Base-by-base conservation (phyloP, 2,329 filamentous ascomycete genomes). In the Fusarium sp. region DNA sequence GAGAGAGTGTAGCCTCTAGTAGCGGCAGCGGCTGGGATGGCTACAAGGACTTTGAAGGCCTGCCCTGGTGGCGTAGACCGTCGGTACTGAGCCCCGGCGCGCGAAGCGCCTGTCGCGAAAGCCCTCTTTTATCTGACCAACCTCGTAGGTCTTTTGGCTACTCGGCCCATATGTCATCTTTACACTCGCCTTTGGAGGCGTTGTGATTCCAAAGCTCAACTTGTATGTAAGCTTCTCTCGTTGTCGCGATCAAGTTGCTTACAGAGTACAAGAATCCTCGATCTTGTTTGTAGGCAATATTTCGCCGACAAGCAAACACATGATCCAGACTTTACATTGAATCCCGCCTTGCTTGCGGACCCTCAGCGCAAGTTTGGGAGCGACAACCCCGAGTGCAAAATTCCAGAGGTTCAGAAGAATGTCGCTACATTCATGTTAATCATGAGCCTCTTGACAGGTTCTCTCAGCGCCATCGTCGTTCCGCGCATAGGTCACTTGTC, bases 401-500 rank as follows among this genome's bases (percentile, higher is more conserved):
- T 90, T 54, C 88, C 92, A 1, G 90, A 91, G 60, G 91, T 98
- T 0, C 93, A 96, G 77, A 86, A 89, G 16, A 85, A 87, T 53
- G 92, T 93, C 2, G 90, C 94, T 0, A 87, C 88, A 50, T 97
- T 98, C 78, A 90, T 89, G 56, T 85, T 97, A 1, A 89, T 91
- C 73, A 85, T 92, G 70, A 93, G 87, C 70, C 83, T 98, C 23
- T 85, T 91, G 50, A 87, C 89, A 3, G 96, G 96, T 1, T 81
- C 91, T 1, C 81, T 97, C 9, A 93, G 93, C 64, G 93, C 94
- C 7, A 82, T 97, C 56, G 89, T 90, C 14, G 91, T 91, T 29
- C 96, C 96, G 0, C 93, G 91, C 72, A 82, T 98, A 3, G 96
- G 96, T 0, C 87, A 91, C 2, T 80, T 97, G 14, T 97, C 94